A percentile compares a stretch with the other conserved stretches of the same genome.
Conservation (phyloP, 345 rosid genomes). For the Kernera saxatilis region DNA sequence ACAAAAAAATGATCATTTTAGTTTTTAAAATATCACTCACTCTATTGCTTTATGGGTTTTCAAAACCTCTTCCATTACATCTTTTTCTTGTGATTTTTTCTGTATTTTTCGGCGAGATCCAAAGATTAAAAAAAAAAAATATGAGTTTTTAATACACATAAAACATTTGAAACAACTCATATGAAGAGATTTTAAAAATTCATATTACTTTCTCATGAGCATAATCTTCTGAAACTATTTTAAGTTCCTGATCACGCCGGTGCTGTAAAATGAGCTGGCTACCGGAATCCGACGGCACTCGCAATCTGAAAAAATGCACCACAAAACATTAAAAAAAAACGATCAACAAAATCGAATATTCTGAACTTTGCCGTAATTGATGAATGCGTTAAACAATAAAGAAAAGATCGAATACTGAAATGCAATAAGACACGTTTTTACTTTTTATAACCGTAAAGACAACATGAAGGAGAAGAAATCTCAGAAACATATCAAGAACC, state of each 20-base stretch:
- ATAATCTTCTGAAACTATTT: slow-evolving; percentile 47
- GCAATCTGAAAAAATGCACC: slow-evolving; percentile 2
- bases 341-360: background rate
- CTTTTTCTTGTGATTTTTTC: slow-evolving; percentile 29
- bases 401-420: no score
- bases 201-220: slow-evolving; percentile 43
- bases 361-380: no score
- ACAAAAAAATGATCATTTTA: background rate
- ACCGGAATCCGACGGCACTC: slow-evolving; percentile 35
- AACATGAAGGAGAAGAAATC: background rate
- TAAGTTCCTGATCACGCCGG: slow-evolving; percentile 56
- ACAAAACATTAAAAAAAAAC: no score
- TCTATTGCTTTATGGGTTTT: slow-evolving; percentile 76
- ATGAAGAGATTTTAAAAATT: background rate
- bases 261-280: slow-evolving; percentile 46
- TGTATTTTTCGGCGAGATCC: slow-evolving; percentile 4
- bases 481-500: slow-evolving; percentile 31
- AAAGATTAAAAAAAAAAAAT: background rate
- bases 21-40: slow-evolving; percentile 41
- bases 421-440: background rate
- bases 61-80: slow-evolving; percentile 56
- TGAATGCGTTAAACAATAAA: no score
- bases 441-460: background rate
- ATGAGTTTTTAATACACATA: background rate
- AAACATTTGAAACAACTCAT: background rate